Evolutionary conservation across 768 basidiomycete species (phyloP).

Genomic region (Kwoniella newhampshirensis): DNA sequence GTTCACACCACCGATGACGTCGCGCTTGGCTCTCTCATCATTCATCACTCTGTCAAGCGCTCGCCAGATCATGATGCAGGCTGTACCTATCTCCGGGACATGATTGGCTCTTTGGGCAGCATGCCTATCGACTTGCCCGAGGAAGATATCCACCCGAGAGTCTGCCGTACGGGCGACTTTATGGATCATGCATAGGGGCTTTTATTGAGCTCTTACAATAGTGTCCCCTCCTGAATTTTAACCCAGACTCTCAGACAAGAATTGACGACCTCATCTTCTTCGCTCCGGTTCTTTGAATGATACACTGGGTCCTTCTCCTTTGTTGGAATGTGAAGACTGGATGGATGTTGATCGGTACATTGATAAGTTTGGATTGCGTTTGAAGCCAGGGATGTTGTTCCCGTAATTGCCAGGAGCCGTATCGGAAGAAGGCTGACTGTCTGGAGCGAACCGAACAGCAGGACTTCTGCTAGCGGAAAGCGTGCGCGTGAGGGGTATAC

Average conservation of each 20-base stretch:
- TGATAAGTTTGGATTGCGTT: slow-evolving; percentile 33
- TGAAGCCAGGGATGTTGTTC: slow-evolving; percentile 35
- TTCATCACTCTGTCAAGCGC: too few species aligned
- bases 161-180: too few species aligned
- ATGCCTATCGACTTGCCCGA: too few species aligned
- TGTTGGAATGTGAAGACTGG: slow-evolving; percentile 3
- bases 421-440: slow-evolving; percentile 35
- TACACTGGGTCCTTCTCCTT: slow-evolving; percentile 24
- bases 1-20: too few species aligned
- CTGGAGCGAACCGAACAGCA: slow-evolving; percentile 46
- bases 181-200: background rate
- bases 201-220: background rate
- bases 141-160: too few species aligned
- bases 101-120: too few species aligned
- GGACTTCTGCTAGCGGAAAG: slow-evolving; percentile 20
- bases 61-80: too few species aligned
- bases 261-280: background rate
- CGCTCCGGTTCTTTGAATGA: slow-evolving; percentile 25
- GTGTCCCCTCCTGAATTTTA: background rate
- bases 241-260: background rate
- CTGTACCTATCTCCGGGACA: too few species aligned
- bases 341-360: slow-evolving; percentile 37
- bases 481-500: slow-evolving; percentile 23
- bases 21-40: background rate
- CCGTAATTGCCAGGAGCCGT: slow-evolving; percentile 48